These are phyloP conservation scores for Pichia phayaonensis DNA, from an alignment of 805 yeast genomes.

Conservation along the genomic window DNA sequence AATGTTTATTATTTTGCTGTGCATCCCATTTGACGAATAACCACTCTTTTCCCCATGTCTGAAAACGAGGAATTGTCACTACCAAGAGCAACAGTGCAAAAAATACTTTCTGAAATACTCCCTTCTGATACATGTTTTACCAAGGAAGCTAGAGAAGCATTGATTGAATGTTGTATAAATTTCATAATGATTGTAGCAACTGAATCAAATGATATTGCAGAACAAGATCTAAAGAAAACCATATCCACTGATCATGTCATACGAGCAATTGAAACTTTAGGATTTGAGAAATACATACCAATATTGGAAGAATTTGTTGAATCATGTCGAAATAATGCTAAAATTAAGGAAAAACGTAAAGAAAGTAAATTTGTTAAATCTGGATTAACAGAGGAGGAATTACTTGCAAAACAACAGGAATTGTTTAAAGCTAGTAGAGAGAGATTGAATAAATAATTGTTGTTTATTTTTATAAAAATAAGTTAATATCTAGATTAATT, in stretches of 20 bases:
- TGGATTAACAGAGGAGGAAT: conserved; percentile 87
- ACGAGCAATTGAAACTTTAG: conserved; percentile 80
- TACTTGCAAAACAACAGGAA: conserved; percentile 87
- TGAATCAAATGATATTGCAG: conserved; percentile 93
- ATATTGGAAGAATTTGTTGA: conserved; percentile 70
- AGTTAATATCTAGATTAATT: conserved; percentile 9
- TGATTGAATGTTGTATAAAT: conserved; percentile 93
- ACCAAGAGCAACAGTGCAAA: conserved; percentile 83
- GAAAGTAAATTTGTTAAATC: conserved; percentile 90
- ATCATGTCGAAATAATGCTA: conserved; percentile 83
- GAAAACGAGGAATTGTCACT: conserved; percentile 30
- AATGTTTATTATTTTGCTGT: background rate
- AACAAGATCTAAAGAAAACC: conserved; percentile 90
- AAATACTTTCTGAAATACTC: conserved; percentile 81
- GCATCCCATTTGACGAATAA: background rate
- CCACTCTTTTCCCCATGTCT: background rate
- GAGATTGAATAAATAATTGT: conserved; percentile 23
- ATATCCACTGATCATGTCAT: conserved; percentile 95
- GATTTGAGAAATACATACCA: conserved; percentile 77
- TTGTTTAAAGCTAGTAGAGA: conserved; percentile 53
- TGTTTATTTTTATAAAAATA: background rate
- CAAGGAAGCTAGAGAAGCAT: conserved; percentile 89
- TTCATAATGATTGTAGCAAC: conserved; percentile 92
- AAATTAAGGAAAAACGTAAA: conserved; percentile 75
- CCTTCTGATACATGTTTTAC: conserved; percentile 85